A percentile compares a stretch with the other conserved stretches of the same genome.
phyloP scores from a whole-genome alignment of 208 protist species.

The Porcisia hertigi region DNA sequence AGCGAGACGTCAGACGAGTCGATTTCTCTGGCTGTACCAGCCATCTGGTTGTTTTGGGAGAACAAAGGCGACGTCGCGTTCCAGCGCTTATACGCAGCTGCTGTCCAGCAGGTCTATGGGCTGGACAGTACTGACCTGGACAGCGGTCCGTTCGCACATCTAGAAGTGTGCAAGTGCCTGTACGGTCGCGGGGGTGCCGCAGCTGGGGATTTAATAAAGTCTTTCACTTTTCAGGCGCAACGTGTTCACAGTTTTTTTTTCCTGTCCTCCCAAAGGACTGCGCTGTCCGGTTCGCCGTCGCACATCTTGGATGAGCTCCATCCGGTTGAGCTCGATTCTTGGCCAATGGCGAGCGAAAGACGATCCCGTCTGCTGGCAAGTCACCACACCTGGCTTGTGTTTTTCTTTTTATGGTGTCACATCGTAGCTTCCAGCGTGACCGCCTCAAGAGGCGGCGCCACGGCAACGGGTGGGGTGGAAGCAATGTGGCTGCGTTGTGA shows the following conservation, averaged over 20 bases:
- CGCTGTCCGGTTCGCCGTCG: conserved; percentile 3
- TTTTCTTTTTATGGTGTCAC: conserved; percentile 54
- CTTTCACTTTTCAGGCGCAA: not conserved
- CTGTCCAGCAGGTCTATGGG: conserved; percentile 26
- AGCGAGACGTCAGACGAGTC: not conserved
- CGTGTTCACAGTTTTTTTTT: conserved; percentile 23
- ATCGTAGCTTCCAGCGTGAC: not conserved
- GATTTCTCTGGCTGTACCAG: not conserved
- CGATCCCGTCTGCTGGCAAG: conserved; percentile 32
- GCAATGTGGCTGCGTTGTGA: not conserved
- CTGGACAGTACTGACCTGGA: conserved; percentile 20
- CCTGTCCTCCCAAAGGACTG: not conserved
- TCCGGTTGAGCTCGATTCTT: conserved; percentile 1
- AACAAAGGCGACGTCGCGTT: conserved; percentile 1
- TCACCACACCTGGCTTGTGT: conserved; percentile 41
- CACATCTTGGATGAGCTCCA: conserved; percentile 6
- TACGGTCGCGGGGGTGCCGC: not conserved
- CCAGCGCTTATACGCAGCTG: conserved; percentile 23
- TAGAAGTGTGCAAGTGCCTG: conserved; percentile 21
- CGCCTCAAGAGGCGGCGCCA: not conserved
- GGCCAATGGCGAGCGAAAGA: conserved; percentile 10
- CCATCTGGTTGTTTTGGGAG: conserved; percentile 20
- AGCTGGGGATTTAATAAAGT: not conserved
- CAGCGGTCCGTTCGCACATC: conserved; percentile 37
- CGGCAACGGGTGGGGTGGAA: not conserved